These are phyloP conservation scores for Nemania sp. DNA, from an alignment of 2,329 filamentous ascomycete species.

Conservation along the genomic window DNA sequence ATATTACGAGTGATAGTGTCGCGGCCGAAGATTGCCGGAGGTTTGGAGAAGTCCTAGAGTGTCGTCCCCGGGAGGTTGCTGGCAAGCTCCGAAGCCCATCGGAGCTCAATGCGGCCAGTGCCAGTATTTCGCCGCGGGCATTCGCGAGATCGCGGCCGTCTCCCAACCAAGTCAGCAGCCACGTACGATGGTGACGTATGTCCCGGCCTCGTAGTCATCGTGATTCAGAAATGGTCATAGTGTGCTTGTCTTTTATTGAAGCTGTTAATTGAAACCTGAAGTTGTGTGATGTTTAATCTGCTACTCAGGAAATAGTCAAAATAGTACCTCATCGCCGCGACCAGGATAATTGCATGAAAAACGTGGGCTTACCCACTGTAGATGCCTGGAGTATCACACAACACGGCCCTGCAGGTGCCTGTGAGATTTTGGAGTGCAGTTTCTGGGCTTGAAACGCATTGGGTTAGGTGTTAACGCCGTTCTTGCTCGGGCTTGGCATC, in stretches of 20 bases:
- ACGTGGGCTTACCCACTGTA: no score
- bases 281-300: background rate
- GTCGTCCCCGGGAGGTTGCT: background rate
- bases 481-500: no score
- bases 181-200: background rate
- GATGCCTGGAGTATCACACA: no score
- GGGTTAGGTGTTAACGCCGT: no score
- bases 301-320: no score
- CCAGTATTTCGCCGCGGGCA: no score
- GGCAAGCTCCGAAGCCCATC: conserved; percentile 23
- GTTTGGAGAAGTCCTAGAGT: background rate
- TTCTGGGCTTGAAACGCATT: no score
- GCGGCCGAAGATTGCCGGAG: conserved; percentile 7
- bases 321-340: no score
- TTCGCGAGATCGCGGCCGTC: background rate
- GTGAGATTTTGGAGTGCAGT: no score
- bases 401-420: no score
- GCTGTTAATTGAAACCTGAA: background rate
- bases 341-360: background rate
- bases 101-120: conserved; percentile 16
- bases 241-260: background rate
- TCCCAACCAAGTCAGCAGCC: background rate
- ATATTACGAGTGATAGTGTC: conserved; percentile 1
- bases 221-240: background rate
- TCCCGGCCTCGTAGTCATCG: background rate